Conservation (phyloP, 2,329 filamentous ascomycete species). For the Pseudocercospora vitis region DNA sequence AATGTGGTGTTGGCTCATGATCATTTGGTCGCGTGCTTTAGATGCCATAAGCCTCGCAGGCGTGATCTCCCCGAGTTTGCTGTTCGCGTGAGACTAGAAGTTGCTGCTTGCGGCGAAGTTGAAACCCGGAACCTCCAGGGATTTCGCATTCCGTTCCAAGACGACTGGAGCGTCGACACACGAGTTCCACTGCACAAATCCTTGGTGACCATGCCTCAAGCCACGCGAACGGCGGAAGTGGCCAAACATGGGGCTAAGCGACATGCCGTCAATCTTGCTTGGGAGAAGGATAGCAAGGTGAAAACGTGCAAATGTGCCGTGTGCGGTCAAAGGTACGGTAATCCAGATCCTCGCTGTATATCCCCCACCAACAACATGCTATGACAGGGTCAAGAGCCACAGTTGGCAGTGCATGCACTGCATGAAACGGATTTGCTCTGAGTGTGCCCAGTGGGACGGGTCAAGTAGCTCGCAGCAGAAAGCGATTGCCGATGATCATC, state of each 20-base stretch:
- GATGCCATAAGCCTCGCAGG: too few relatives aligned
- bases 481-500: conserved; percentile 1
- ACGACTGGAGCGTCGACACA: not conserved
- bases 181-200: not conserved
- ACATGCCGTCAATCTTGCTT: not conserved
- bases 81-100: too few relatives aligned
- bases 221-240: not conserved
- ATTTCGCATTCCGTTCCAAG: too few relatives aligned
- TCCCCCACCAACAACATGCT: not conserved
- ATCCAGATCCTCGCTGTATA: not conserved
- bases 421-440: conserved; percentile 4
- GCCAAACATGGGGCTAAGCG: not conserved
- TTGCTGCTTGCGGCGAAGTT: too few relatives aligned
- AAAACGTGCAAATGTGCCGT: conserved; percentile 1
- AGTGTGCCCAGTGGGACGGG: not conserved
- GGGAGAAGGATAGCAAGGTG: conserved; percentile 3
- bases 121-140: too few relatives aligned
- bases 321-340: not conserved
- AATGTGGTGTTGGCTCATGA: too few relatives aligned
- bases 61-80: too few relatives aligned
- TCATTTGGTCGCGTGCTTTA: too few relatives aligned
- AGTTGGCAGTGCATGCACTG: conserved; percentile 2
- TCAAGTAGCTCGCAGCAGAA: not conserved
- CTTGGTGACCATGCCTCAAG: not conserved
- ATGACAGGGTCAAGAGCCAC: not conserved